Base-by-base conservation (phyloP, 164 flowering plant species). In the Sedum album region DNA sequence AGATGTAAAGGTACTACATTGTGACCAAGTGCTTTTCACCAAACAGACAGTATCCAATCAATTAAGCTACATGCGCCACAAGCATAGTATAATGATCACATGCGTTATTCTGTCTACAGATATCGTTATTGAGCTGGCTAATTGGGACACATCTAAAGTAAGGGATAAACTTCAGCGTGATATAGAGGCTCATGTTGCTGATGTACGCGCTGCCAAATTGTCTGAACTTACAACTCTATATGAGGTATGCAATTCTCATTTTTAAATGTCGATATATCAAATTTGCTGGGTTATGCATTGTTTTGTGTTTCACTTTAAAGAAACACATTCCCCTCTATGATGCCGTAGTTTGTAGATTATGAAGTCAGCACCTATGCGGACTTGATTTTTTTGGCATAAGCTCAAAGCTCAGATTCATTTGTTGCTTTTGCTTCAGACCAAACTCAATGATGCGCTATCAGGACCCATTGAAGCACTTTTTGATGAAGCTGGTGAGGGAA, bases 391-490 rank as follows among this genome's bases (percentile, higher is more conserved):
- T 55, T 55, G 14, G 62, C 11, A 6, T 26, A 57, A 26, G 28
- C 30, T 57, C 17, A 26, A 53, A 26, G 20, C 18, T 28, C 33
- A 26, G 18, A 57, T 17, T 26, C 20, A 4, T 57, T 21, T 57
- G 18, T 57, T 26, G 17, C 30, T 57, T 28, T 57, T 53, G 60
- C 18, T 10, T 38, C 85, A 95, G 99, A 77, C 66, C 69, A 88
- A 85, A 84, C 78, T 95, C 46, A 84, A 82, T 38, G 85, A 83
- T 60, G 90, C 97, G 63, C 81, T 95, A 68, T 68, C 80, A 51
- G 99, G 82, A 73, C 96, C 99, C 33, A 90, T 95, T 65, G 99
- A 88, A 76, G 91, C 88, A 65, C 91, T 92, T 74, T 73, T 95
- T 69, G 97, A 92, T 78, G 88, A 84, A 72, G 97, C 98, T 72